Evolutionary conservation across 129 eudicot genomes (phyloP), one percentile per base, ranked within the genome.

Genomic region (Saussurea involucrata): DNA sequence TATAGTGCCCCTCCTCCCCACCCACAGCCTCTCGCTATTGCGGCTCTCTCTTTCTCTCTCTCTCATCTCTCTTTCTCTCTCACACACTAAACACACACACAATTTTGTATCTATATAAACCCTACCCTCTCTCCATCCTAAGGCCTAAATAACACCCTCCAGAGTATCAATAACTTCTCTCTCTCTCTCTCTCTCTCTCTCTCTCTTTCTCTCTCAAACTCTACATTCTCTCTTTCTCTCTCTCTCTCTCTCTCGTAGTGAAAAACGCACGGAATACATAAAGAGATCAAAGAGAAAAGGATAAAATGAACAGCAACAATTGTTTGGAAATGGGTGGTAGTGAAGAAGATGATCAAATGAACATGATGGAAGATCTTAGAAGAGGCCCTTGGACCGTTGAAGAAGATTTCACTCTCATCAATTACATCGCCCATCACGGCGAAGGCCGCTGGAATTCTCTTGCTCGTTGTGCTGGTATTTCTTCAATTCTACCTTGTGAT

Each of bases 401-500:
- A 74, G 98, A 94, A 81, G 98, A 94, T 73, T 83, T 94, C 18
- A 81, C 93, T 10, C 97, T 94, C 83, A 87, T 87, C 74, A 94
- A 94, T 72, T 91, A 89, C 80, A 85, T 94, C 74, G 93, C 97
- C 28, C 91, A 81, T 46, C 92, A 94, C 22, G 97, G 98, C 10
- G 98, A 94, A 87, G 98, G 98, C 53, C 90, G 96, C 0, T 94
- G 98, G 98, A 94, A 94, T 42, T 84, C 98, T 15, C 97, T 94
- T 0, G 97, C 97, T 77, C 92, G 92, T 32, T 91, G 86, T 44
- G 96, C 98, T 6, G 98, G 98, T 94, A 88, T 12, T 37, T 80
- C 28, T 63, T 63, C 18, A 25, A 25, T 63, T 63, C 18, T 63
- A 25, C 25, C 17, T 17, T 12, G 11, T 46, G 57, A 20, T 21